Evolutionary conservation across 2,329 filamentous ascomycete genomes (phyloP), one percentile per base, ranked within the genome.

Genomic region (Calonectria henricotiae): DNA sequence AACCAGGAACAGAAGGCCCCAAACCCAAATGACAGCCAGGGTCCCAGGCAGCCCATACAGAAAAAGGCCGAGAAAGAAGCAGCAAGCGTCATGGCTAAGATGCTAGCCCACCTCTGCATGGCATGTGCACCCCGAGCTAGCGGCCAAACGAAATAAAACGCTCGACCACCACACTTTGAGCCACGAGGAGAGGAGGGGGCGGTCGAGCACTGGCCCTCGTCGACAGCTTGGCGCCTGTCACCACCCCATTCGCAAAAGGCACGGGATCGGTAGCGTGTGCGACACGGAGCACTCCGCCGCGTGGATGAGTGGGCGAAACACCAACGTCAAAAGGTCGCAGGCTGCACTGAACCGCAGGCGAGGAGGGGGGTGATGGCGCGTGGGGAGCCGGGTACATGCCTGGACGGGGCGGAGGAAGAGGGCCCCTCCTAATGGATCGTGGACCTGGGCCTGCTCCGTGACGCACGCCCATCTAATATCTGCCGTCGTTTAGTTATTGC

Each of bases 221-320:
- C 27, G 55, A 41, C 55, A 61, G 37, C 39, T 61, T 61, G 55
- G 55, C 55, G 55, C 25, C 32, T 61, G 55, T 61, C 55, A 61
- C 39, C 37, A 44, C 55, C 55, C 55, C 37, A 32, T 44, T 61
- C 17, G 39, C 37, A 43, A 32, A 55, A 44, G 39, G 55, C 55
- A 61, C 55, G 55, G 55, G 55, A 61, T 61, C 55, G 55, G 37
- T 61, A 61, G 55, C 25, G 55, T 61, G 55, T 61, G 51, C 32
- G 51, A 58, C 55, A 44, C 37, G 39, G 55, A 61, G 55, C 39
- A 20, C 39, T 20, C 37, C 55, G 39, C 55, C 37, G 43, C 39
- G 37, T 61, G 55, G 55, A 23, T 30, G 39, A 44, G 39, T 61
- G 55, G 55, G 55, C 55, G 55, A 61, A 61, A 61, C 55, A 61